Percentiles rank a stretch among this genome's conserved stretches.
phyloP scores from a whole-genome alignment of 1,284 basidiomycete genomes.

The Volvariella volvacea region DNA sequence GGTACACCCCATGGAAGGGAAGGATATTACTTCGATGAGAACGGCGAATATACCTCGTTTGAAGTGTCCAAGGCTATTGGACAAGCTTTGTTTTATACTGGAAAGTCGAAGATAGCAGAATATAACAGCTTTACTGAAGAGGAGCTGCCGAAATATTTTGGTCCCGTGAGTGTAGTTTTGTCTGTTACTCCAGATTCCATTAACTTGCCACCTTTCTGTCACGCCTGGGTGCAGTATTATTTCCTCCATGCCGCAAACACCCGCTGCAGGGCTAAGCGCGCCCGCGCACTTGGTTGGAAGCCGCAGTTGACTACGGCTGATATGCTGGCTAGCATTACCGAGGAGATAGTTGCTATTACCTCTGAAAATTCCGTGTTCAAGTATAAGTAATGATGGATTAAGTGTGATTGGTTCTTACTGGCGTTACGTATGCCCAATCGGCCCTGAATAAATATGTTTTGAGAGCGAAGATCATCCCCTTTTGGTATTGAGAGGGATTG shows the following conservation, averaged over 20 bases:
- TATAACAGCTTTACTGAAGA: constrained; percentile 31
- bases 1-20: constrained; percentile 35
- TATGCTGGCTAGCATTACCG: constrained; percentile 36
- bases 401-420: too few species aligned
- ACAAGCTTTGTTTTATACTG: constrained; percentile 19
- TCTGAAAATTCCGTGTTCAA: too few species aligned
- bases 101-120: constrained; percentile 19
- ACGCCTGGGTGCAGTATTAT: constrained; percentile 25
- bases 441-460: too few species aligned
- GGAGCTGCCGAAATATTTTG: constrained; percentile 28
- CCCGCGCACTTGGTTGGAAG: constrained; percentile 50
- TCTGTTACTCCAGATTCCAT: not conserved
- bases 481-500: too few species aligned
- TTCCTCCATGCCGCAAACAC: constrained; percentile 47
- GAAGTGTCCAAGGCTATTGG: constrained; percentile 20
- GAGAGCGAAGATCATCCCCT: too few species aligned
- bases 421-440: too few species aligned
- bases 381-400: too few species aligned
- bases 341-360: too few species aligned
- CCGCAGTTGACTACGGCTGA: constrained; percentile 39
- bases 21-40: constrained; percentile 46
- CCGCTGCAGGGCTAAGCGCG: constrained; percentile 41
- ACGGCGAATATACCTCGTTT: constrained; percentile 34
- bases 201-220: constrained; percentile 1
- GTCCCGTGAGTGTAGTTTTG: constrained; percentile 17